These are phyloP conservation scores for Geoglossum glabrum DNA, from an alignment of 495 filamentous ascomycete species.

Conservation along the genomic window DNA sequence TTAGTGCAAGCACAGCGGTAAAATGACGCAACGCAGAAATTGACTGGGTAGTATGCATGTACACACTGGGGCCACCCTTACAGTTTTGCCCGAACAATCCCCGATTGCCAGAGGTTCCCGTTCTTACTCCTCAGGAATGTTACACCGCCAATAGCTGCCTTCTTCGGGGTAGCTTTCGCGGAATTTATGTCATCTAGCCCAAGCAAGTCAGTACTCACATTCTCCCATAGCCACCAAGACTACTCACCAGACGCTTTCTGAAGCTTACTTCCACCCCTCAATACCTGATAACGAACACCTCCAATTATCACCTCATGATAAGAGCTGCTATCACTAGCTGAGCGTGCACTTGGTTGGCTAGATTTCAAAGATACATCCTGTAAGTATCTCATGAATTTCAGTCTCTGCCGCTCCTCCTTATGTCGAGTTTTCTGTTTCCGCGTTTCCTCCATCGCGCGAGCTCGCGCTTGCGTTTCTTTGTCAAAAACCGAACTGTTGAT, in stretches of 20 bases:
- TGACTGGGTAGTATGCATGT: background rate
- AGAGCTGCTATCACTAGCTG: constrained; percentile 10
- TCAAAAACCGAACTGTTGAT: constrained; percentile 75
- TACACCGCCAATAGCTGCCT: constrained; percentile 58
- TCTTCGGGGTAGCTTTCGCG: constrained; percentile 56
- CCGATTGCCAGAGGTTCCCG: constrained; percentile 70
- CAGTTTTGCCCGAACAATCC: constrained; percentile 24
- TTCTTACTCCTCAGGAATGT: constrained; percentile 76
- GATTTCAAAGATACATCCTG: constrained; percentile 4
- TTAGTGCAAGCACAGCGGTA: background rate
- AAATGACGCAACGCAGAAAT: background rate
- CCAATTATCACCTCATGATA: constrained; percentile 50
- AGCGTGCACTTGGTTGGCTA: constrained; percentile 3
- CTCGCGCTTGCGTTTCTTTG: constrained; percentile 46
- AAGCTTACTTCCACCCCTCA: constrained; percentile 69
- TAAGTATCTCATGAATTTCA: constrained; percentile 28
- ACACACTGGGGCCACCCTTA: background rate
- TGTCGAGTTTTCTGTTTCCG: constrained; percentile 36
- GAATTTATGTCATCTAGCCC: constrained; percentile 38
- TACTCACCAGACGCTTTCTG: constrained; percentile 50
- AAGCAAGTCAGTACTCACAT: constrained; percentile 21
- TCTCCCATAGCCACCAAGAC: constrained; percentile 1
- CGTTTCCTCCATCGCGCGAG: constrained; percentile 55
- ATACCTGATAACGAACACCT: constrained; percentile 56
- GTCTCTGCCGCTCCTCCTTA: constrained; percentile 44